Evolutionary conservation across 768 basidiomycete species (phyloP), one percentile per base, ranked within the genome.

Genomic region (Solioccasus polychromus): DNA sequence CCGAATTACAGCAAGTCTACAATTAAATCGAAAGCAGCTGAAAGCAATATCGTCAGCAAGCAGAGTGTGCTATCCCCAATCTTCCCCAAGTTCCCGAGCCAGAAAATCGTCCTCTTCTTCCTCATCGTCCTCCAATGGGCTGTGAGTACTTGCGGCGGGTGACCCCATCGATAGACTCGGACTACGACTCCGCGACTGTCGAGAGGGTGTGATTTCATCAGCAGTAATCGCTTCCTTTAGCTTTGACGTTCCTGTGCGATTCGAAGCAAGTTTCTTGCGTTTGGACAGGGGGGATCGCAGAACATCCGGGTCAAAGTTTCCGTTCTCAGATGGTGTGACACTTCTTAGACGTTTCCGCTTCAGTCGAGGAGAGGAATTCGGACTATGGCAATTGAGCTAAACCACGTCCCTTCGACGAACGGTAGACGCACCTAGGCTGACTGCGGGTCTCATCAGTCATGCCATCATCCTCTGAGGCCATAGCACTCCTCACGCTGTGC

Each of bases 51-150:
- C n/a, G n/a, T n/a, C n/a, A n/a, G n/a, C n/a, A n/a, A n/a, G n/a
- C n/a, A n/a, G n/a, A n/a, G n/a, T n/a, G n/a, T n/a, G n/a, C 66
- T 82, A 89, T 78, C 85, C 83, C 79, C 76, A 79, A 48, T 88
- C 86, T 60, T 84, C 84, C 59, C 80, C 85, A 53, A 90, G 70
- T 58, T 85, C 88, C 30, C 82, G 74, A n/a, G 86, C 81, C n/a
- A 89, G 69, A 60, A 88, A 88, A 60, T 89, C 87, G 32, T 88
- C 86, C 1, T 86, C 85, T 4, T 86, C 85, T 2, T 77, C 75
- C 1, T 80, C 80, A 0, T 73, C 77, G 4, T 77, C 79, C 0
- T 74, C 77, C 1, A 71, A 64, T 3, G 58, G 53, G 44, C 58
- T 60, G 32, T 57, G 47, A 43, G 48, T 38, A 45, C 48, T 48